Base-by-base conservation (phyloP, 2,329 filamentous ascomycete genomes). In the Pseudogymnoascus sp. region DNA sequence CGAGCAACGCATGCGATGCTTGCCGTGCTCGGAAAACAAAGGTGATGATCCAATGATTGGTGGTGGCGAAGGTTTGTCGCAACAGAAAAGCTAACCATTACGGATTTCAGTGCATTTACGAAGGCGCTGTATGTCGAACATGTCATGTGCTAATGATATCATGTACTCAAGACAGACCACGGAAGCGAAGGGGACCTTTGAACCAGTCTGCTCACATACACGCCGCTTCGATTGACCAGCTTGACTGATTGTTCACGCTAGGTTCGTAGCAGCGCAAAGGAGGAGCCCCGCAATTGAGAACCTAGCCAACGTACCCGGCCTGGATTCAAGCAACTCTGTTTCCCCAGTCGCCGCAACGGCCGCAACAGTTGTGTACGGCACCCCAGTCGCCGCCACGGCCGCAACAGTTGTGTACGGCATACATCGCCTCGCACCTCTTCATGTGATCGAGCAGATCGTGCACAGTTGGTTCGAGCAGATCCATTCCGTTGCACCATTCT, bases 381-480 rank as follows among this genome's bases (percentile, higher is more conserved):
- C 28, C 28, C 28, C 28, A 31, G 28, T 31, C 28, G 8, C 28
- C 5, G 28, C 28, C 1, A 18, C 18, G 18, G 28, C 28, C 28
- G 28, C 28, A 31, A 31, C 28, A 9, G 28, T 31, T 31, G 28
- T 31, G 8, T 31, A 31, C 28, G 28, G 28, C 28, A 31, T 31
- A 31, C 28, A 49, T 28, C 38, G 53, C 14, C 46, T 69, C 36
- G 67, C 65, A 7, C 59, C 65, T 9, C 37, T 60, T 12, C 43
- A 43, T 25, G 61, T 59, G 9, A 63, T 71, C 31, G 53, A 40
- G 14, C 63, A 64, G 16, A 66, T 76, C 1, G 67, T 76, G 3
- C 59, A 68, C 43, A 69, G 75, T 60, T 77, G 73, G 73, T 77
- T 77, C 68, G 66, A 71, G n/a, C 66, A 71, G 59, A 70, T 76